phyloP scores from a whole-genome alignment of 768 basidiomycete genomes.

The Calocybe indica region DNA sequence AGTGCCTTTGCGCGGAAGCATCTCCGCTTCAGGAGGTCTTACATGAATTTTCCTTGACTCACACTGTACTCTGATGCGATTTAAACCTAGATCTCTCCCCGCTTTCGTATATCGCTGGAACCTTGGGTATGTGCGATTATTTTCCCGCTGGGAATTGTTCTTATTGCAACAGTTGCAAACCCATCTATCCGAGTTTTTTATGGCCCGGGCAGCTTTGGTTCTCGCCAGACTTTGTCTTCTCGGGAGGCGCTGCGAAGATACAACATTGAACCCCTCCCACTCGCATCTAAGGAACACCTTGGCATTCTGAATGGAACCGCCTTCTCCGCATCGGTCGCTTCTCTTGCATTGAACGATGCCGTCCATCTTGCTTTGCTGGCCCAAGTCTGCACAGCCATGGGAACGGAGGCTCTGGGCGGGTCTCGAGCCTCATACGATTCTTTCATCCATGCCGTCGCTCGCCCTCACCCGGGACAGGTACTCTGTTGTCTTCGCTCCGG shows the following conservation, averaged over 20 bases:
- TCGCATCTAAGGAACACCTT: conserved; percentile 1
- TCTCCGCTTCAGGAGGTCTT: conserved; percentile 73
- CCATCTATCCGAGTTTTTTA: conserved; percentile 13
- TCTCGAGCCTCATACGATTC: conserved; percentile 1
- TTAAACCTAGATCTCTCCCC: conserved; percentile 37
- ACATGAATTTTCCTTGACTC: neutral
- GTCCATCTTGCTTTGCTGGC: neutral
- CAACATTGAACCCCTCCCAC: neutral
- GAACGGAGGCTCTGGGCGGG: neutral
- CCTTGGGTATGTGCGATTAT: conserved; percentile 37
- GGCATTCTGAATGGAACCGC: conserved; percentile 1
- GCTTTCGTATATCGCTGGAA: conserved; percentile 61
- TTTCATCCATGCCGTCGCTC: neutral
- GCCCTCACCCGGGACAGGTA: conserved; percentile 1
- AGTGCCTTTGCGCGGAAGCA: conserved; percentile 77
- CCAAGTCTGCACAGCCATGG: conserved; percentile 1
- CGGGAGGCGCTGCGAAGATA: neutral
- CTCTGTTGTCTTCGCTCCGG: neutral
- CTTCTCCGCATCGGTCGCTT: neutral
- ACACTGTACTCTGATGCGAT: neutral
- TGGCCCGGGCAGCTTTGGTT: neutral
- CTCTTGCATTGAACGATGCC: neutral
- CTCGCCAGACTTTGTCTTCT: neutral
- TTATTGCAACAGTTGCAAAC: conserved; percentile 18
- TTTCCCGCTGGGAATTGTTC: neutral